These are phyloP conservation scores for Suillus plorans DNA, from an alignment of 768 basidiomycete genomes.

Conservation along the genomic window DNA sequence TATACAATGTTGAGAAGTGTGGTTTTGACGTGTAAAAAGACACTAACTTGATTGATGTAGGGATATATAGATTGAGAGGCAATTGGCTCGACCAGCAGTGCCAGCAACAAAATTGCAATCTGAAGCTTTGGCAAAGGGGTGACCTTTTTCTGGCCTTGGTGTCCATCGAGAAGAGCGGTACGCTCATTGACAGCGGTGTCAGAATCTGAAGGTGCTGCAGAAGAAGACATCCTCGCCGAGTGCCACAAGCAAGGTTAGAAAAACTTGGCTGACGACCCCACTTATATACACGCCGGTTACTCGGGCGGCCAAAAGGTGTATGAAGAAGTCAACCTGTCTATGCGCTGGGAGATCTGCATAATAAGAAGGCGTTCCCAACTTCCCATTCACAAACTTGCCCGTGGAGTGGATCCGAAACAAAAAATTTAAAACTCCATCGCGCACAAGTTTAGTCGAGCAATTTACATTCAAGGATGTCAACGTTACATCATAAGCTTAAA, in stretches of 20 bases:
- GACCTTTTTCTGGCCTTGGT: slow-evolving; percentile 21
- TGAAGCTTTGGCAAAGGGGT: slow-evolving; percentile 48
- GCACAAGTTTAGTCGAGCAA: neutral
- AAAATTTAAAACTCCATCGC: neutral
- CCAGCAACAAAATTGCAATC: slow-evolving; percentile 42
- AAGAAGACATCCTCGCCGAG: neutral
- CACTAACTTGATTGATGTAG: slow-evolving; percentile 46
- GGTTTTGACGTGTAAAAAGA: neutral
- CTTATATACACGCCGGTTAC: neutral
- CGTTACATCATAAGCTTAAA: neutral
- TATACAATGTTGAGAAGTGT: too few relatives aligned
- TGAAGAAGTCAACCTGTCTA: neutral
- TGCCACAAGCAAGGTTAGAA: neutral
- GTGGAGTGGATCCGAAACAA: neutral
- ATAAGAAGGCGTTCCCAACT: neutral
- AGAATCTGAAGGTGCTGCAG: slow-evolving; percentile 10
- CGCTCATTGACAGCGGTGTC: slow-evolving; percentile 18
- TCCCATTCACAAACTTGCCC: neutral
- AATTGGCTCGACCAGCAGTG: slow-evolving; percentile 48
- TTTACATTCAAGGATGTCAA: neutral
- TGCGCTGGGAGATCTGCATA: neutral
- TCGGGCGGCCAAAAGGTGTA: neutral
- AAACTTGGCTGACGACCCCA: neutral
- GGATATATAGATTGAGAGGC: slow-evolving; percentile 47
- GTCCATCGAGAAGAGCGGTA: slow-evolving; percentile 18